phyloP scores from a whole-genome alignment of 192 early-diverging fungal species.

The Pilaira anomala region DNA sequence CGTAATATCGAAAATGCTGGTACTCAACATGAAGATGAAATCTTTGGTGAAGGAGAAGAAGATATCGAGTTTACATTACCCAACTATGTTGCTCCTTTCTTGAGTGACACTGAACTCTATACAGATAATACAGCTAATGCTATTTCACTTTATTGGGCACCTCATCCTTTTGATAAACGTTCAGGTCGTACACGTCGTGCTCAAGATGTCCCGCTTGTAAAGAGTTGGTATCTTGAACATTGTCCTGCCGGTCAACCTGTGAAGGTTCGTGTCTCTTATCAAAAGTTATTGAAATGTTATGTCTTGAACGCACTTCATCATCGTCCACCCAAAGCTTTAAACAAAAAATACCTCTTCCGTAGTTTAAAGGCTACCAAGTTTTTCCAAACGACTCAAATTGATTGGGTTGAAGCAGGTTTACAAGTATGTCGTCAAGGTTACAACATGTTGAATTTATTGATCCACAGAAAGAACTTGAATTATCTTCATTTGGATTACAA shows the following conservation, averaged over 20 bases:
- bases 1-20: slow-evolving; percentile 57
- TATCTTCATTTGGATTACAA: slow-evolving; percentile 99
- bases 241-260: slow-evolving; percentile 90
- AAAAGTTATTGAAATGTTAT: slow-evolving; percentile 96
- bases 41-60: slow-evolving; percentile 77
- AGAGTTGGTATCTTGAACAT: slow-evolving; percentile 98
- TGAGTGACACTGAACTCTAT: slow-evolving; percentile 71
- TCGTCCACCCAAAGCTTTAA: slow-evolving; percentile 82
- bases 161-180: slow-evolving; percentile 93
- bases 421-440: slow-evolving; percentile 98
- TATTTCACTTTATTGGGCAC: slow-evolving; percentile 96
- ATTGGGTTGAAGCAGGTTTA: slow-evolving; percentile 99
- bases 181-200: slow-evolving; percentile 89
- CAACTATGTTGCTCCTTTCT: slow-evolving; percentile 71
- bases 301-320: slow-evolving; percentile 89
- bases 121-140: slow-evolving; percentile 92
- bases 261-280: slow-evolving; percentile 98
- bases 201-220: slow-evolving; percentile 90
- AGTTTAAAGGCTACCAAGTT: slow-evolving; percentile 97
- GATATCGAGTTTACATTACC: slow-evolving; percentile 87
- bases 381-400: slow-evolving; percentile 96
- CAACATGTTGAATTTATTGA: slow-evolving; percentile 98
- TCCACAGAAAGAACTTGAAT: slow-evolving; percentile 97
- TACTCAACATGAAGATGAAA: slow-evolving; percentile 57
- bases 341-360: slow-evolving; percentile 93